Evolutionary conservation across 1,139 yeast species (phyloP), one percentile per base, ranked within the genome.

Genomic region (Pichia sp.): DNA sequence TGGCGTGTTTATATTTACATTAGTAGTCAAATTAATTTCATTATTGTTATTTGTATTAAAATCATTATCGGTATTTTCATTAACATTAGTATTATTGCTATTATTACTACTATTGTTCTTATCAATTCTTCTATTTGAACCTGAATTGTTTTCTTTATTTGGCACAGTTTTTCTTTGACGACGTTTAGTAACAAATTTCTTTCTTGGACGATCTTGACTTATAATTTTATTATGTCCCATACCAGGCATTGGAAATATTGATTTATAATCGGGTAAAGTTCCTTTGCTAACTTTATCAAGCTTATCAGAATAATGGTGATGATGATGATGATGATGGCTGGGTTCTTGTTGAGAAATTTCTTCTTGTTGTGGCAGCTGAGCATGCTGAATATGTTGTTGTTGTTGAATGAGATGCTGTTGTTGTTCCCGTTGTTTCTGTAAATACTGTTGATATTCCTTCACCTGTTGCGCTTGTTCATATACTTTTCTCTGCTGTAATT

Each of bases 171-270:
- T 57, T 51, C 51, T 53, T 30, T 47, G 54, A 33, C 60, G 51
- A 29, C 56, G 49, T 36, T 56, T 57, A 3, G 58, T 54, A 31
- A 53, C 46, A 30, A 56, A 45, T 27, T 53, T 57, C 50, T 48
- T 57, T 29, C 52, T 45, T 18, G 54, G 28, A 13, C 56, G 54
- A n/a, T 49, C 48, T 44, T 50, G 54, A 6, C 51, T 45, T 16
- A 54, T 19, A 18, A 53, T 49, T 3, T 50, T 49, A 14, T 56
- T 56, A 42, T 56, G 58, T 18, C 58, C 58, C 51, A 57, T 51
- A 56, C 60, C 58, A 13, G 63, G 63, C 53, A 60, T 59, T 30
- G 62, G 64, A 48, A 59, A 59, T 11, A 60, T 56, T 16, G 58
- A 54, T 47, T 53, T 51, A 34, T 50, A 59, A 27, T 60, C 62